A percentile compares a stretch with the other conserved stretches of the same genome.
Evolutionary conservation across 2,329 filamentous ascomycete genomes (phyloP).

Genomic region (Xylaria hypoxylon): DNA sequence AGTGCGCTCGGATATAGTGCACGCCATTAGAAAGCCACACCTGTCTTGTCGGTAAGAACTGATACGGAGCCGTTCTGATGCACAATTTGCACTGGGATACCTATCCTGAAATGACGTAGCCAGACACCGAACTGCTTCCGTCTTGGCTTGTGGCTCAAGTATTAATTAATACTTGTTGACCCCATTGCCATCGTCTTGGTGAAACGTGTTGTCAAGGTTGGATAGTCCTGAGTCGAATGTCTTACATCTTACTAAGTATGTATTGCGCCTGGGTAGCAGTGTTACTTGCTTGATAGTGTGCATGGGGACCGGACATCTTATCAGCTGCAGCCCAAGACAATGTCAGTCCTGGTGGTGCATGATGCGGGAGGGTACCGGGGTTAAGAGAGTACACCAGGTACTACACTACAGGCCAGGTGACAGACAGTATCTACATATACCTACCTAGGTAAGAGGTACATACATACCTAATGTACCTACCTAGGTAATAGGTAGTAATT

Average conservation of each 20-base stretch:
- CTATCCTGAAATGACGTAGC: slow-evolving; percentile 31
- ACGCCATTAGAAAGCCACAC: neutral
- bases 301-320: neutral
- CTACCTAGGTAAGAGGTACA: too few species aligned
- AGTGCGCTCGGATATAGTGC: neutral
- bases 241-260: too few species aligned
- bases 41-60: slow-evolving; percentile 11
- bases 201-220: neutral
- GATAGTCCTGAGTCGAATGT: neutral
- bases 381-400: neutral
- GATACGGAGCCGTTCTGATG: slow-evolving; percentile 21
- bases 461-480: too few species aligned
- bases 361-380: slow-evolving; percentile 7
- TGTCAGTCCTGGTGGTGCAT: neutral
- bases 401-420: neutral
- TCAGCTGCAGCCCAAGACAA: slow-evolving; percentile 4
- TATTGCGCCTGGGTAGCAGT: neutral
- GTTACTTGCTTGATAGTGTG: neutral
- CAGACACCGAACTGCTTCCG: slow-evolving; percentile 25
- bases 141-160: slow-evolving; percentile 12
- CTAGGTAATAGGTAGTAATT: too few species aligned
- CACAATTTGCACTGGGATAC: slow-evolving; percentile 34
- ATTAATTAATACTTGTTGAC: slow-evolving; percentile 22
- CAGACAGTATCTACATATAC: too few species aligned
- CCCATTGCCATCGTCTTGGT: slow-evolving; percentile 18